Conservation (phyloP, 2,329 filamentous ascomycete genomes). For the Colletotrichum lentis region DNA sequence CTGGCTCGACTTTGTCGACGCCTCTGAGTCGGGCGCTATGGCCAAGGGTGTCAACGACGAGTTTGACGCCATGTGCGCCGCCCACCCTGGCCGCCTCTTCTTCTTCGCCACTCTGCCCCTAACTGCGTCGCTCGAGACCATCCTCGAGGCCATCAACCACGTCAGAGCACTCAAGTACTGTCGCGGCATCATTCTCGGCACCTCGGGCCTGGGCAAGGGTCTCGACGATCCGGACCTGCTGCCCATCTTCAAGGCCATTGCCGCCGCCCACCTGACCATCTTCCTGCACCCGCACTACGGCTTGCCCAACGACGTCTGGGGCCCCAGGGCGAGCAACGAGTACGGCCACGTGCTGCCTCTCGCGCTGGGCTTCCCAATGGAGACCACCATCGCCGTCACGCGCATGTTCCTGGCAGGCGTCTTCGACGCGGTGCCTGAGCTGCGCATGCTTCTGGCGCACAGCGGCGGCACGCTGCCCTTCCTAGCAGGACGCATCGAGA, state of each 20-base stretch:
- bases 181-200: constrained; percentile 88
- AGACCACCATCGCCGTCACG: constrained; percentile 89
- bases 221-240: constrained; percentile 80
- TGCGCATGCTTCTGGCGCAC: constrained; percentile 84
- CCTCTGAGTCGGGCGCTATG: constrained; percentile 67
- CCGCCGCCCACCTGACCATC: constrained; percentile 69
- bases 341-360: constrained; percentile 91
- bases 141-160: constrained; percentile 71
- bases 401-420: constrained; percentile 88
- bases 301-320: constrained; percentile 81
- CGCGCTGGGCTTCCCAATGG: constrained; percentile 86
- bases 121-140: constrained; percentile 68
- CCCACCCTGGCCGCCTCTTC: constrained; percentile 74
- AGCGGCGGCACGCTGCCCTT: constrained; percentile 90
- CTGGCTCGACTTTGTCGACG: constrained; percentile 84
- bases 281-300: constrained; percentile 96
- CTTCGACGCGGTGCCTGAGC: constrained; percentile 75
- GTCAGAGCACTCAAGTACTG: constrained; percentile 71
- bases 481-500: constrained; percentile 86
- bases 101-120: constrained; percentile 86
- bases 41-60: constrained; percentile 79
- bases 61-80: constrained; percentile 74
- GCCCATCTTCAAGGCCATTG: constrained; percentile 75
- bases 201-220: constrained; percentile 79
- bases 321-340: constrained; percentile 69